A percentile compares a stretch with the other conserved stretches of the same genome.
These are phyloP conservation scores for Puya raimondii DNA, from an alignment of 176 grass and related monocot genomes.

Conservation along the genomic window DNA sequence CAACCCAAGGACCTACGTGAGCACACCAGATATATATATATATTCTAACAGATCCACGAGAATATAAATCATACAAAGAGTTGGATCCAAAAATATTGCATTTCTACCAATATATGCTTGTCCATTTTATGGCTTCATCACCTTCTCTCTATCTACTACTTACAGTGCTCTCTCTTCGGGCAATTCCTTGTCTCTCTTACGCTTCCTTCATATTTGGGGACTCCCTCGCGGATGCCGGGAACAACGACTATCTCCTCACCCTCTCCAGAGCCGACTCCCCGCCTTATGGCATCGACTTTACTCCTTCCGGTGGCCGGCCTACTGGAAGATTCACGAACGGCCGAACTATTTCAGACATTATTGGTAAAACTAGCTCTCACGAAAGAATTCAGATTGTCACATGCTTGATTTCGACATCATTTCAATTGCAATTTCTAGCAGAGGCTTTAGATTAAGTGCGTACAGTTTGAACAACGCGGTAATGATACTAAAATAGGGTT, in stretches of 20 bases:
- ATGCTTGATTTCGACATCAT: too few species aligned
- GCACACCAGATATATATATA: not conserved
- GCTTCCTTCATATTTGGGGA: constrained; percentile 84
- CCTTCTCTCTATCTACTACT: constrained; percentile 11
- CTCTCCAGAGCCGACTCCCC: constrained; percentile 76
- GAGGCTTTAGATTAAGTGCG: too few species aligned
- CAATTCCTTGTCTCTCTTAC: constrained; percentile 26
- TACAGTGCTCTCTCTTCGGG: constrained; percentile 26
- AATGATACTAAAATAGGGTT: too few species aligned
- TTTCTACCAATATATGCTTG: not conserved
- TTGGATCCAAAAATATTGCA: not conserved
- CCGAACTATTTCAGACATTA: constrained; percentile 67
- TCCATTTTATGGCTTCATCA: constrained; percentile 25
- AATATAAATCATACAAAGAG: constrained; percentile 17
- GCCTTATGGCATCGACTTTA: constrained; percentile 74
- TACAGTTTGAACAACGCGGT: too few species aligned
- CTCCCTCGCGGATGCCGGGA: constrained; percentile 78
- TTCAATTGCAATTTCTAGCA: too few species aligned
- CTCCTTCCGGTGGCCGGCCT: constrained; percentile 51
- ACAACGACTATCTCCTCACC: constrained; percentile 79
- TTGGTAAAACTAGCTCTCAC: constrained; percentile 34
- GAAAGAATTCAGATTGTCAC: too few species aligned
- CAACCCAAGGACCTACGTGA: not conserved
- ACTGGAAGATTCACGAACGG: constrained; percentile 93
- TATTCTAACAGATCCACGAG: not conserved